Evolutionary conservation across 495 filamentous ascomycete species (phyloP).

Genomic region (Opeltia flavorubescens): DNA sequence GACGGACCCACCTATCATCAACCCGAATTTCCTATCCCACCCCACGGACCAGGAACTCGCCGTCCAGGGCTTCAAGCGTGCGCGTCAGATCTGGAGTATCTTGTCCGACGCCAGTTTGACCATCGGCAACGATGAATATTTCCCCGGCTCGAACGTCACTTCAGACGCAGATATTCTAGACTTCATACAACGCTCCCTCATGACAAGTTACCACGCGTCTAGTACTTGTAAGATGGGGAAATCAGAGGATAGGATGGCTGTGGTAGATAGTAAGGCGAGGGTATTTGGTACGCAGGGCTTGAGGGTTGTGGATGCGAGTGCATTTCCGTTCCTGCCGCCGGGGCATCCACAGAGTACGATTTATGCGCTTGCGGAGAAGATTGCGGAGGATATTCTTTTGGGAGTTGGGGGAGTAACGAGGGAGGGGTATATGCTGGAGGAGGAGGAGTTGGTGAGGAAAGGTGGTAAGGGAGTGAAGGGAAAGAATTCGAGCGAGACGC

Average conservation of each 20-base stretch:
- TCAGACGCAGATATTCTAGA: slow-evolving; percentile 31
- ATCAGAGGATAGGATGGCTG: slow-evolving; percentile 22
- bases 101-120: slow-evolving; percentile 12
- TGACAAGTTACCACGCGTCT: slow-evolving; percentile 31
- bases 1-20: slow-evolving; percentile 34
- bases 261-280: slow-evolving; percentile 26
- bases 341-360: slow-evolving; percentile 29
- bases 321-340: slow-evolving; percentile 32
- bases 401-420: not conserved
- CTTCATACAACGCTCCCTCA: slow-evolving; percentile 21
- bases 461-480: too few species aligned
- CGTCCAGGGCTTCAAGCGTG: slow-evolving; percentile 4
- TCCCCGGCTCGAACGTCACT: slow-evolving; percentile 25
- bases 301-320: slow-evolving; percentile 35
- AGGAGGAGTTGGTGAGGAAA: too few species aligned
- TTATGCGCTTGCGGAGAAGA: slow-evolving; percentile 10
- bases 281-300: slow-evolving; percentile 25
- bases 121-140: slow-evolving; percentile 20
- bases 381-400: not conserved
- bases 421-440: not conserved
- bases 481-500: too few species aligned
- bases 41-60: slow-evolving; percentile 6
- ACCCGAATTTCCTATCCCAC: slow-evolving; percentile 35
- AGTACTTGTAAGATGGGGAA: slow-evolving; percentile 30
- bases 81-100: slow-evolving; percentile 10